Conservation (phyloP, 441 rosid species). For the Pelargonium fulgidum region DNA sequence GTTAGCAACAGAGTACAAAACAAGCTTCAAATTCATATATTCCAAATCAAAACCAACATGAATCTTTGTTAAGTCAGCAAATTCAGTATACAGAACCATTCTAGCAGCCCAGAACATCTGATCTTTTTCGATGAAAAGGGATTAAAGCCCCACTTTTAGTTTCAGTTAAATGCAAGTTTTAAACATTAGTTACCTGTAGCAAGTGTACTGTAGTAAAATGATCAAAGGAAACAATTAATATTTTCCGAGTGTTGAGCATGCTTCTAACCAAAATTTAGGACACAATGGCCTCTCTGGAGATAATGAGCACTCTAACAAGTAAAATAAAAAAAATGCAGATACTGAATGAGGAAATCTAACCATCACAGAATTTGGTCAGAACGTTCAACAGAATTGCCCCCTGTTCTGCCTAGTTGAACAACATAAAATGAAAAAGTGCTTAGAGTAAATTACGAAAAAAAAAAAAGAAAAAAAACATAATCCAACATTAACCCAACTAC, state of each 20-base stretch:
- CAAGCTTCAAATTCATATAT: neutral
- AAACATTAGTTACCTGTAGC: neutral
- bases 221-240: neutral
- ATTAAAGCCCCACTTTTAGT: neutral
- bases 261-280: neutral
- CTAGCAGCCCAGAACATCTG: neutral
- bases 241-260: neutral
- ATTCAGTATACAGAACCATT: neutral
- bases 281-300: neutral
- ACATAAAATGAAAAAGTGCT: conserved; percentile 6
- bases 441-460: neutral
- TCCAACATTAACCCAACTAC: neutral
- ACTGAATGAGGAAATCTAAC: conserved; percentile 19
- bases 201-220: too few relatives aligned
- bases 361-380: conserved; percentile 88
- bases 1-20: neutral
- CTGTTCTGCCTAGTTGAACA: conserved; percentile 72
- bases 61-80: neutral
- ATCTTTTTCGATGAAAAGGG: neutral
- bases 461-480: neutral
- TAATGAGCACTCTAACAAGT: conserved; percentile 1
- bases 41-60: neutral
- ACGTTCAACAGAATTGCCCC: conserved; percentile 92
- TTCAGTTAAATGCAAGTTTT: neutral
- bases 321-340: neutral